These are phyloP conservation scores for Spinellus fusiger DNA, from an alignment of 192 early-diverging fungal genomes.

Conservation along the genomic window DNA sequence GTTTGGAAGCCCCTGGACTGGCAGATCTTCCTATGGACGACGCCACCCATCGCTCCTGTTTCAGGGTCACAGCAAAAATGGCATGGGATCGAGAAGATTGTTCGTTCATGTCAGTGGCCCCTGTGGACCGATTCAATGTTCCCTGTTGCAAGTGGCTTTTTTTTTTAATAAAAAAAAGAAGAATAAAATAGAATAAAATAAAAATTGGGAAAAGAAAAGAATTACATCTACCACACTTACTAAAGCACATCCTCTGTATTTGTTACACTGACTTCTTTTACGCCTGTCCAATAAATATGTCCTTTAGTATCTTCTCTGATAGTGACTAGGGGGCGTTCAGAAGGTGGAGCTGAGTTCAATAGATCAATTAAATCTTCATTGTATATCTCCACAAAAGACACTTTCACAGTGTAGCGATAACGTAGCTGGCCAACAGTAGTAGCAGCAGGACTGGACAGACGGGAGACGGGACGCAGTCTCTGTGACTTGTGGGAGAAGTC, in stretches of 20 bases:
- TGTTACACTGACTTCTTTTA: conserved; percentile 67
- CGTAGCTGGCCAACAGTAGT: background rate
- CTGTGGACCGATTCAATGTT: conserved; percentile 75
- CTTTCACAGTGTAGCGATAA: conserved; percentile 43
- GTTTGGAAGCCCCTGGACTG: conserved; percentile 12
- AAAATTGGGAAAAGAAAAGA: background rate
- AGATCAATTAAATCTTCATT: conserved; percentile 96
- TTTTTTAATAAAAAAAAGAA: background rate
- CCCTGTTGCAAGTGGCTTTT: conserved; percentile 57
- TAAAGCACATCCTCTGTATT: conserved; percentile 68
- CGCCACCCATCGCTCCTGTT: conserved; percentile 61
- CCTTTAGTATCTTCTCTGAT: conserved; percentile 85
- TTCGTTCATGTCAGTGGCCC: conserved; percentile 97
- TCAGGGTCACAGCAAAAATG: conserved; percentile 88
- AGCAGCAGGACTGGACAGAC: background rate
- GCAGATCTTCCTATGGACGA: conserved; percentile 7
- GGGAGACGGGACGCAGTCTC: background rate
- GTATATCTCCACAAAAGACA: conserved; percentile 94
- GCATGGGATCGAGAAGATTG: conserved; percentile 93
- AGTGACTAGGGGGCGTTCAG: conserved; percentile 55
- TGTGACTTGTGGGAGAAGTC: background rate
- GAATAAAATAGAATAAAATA: background rate
- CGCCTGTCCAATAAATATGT: conserved; percentile 81
- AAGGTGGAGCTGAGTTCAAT: conserved; percentile 55
- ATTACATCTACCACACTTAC: conserved; percentile 28